Percentiles rank a stretch among this genome's conserved stretches.
Evolutionary conservation across 2,329 filamentous ascomycete species (phyloP).

Genomic region (Hansfordia pulvinata): DNA sequence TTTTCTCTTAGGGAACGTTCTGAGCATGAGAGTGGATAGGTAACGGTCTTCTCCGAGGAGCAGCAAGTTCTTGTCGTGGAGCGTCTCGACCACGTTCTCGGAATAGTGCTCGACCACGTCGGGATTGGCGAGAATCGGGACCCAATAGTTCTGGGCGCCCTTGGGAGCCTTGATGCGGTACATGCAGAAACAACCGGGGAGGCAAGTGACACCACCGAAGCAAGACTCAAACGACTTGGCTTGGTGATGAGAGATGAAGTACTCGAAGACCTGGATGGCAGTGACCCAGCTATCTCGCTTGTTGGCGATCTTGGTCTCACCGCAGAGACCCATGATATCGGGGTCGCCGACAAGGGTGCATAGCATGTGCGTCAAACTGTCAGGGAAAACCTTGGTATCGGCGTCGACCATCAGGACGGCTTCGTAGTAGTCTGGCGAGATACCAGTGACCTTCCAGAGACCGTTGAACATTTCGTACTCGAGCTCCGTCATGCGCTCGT

Average conservation of each 20-base stretch:
- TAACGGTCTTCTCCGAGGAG: conserved; percentile 95
- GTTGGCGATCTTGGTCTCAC: conserved; percentile 99
- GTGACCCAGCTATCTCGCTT: conserved; percentile 91
- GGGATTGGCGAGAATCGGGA: conserved; percentile 93
- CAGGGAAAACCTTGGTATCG: conserved; percentile 97
- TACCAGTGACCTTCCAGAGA: conserved; percentile 95
- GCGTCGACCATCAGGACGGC: conserved; percentile 98
- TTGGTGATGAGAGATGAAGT: conserved; percentile 97
- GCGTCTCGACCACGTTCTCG: conserved; percentile 94
- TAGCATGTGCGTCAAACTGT: conserved; percentile 96
- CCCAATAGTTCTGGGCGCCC: conserved; percentile 98
- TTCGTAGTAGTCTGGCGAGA: conserved; percentile 96
- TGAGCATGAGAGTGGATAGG: conserved; percentile 91
- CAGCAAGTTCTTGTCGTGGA: conserved; percentile 93
- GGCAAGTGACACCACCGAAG: conserved; percentile 96
- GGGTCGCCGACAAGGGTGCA: conserved; percentile 98
- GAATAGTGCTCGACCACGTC: conserved; percentile 99
- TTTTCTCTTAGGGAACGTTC: conserved; percentile 97
- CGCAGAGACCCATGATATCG: conserved; percentile 97
- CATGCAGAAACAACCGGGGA: conserved; percentile 99
- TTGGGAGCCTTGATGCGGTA: conserved; percentile 99
- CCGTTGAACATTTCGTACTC: conserved; percentile 99
- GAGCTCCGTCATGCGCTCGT: conserved; percentile 98
- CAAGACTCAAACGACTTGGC: conserved; percentile 96
- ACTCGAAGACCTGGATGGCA: conserved; percentile 98